Percentiles rank a stretch among this genome's conserved stretches.
phyloP scores from a whole-genome alignment of 169 alveolate species.

The Eimeria maxima region DNA sequence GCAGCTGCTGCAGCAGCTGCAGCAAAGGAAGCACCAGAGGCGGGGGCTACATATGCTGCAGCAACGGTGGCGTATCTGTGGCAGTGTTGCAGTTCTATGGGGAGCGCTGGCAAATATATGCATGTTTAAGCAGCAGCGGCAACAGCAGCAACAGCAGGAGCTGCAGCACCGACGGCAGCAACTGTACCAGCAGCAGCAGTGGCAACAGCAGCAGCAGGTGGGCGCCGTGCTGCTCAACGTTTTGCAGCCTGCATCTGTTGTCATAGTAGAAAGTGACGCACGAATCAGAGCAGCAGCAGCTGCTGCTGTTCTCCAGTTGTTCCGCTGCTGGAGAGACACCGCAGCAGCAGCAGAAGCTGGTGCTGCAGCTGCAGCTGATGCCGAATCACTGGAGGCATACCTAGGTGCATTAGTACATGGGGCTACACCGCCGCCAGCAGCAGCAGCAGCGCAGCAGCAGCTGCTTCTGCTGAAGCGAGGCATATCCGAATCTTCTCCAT shows the following conservation, averaged over 20 bases:
- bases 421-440: not conserved
- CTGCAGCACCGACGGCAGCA: not conserved
- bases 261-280: not conserved
- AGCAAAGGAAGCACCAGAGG: not conserved
- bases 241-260: slow-evolving; percentile 10
- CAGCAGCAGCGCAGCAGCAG: slow-evolving; percentile 27
- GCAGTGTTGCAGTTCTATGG: not conserved
- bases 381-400: not conserved
- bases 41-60: not conserved
- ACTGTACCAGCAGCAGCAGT: not conserved
- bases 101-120: not conserved
- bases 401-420: not conserved
- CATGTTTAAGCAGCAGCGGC: not conserved
- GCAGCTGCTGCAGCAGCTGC: slow-evolving; percentile 6
- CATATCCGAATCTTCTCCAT: not conserved
- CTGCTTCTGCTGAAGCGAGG: slow-evolving; percentile 24
- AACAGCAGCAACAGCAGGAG: not conserved
- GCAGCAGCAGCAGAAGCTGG: not conserved
- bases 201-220: slow-evolving; percentile 5
- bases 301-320: not conserved
- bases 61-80: not conserved
- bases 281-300: not conserved
- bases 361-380: slow-evolving; percentile 19
- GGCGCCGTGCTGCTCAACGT: not conserved
- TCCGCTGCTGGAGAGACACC: slow-evolving; percentile 13